phyloP scores from a whole-genome alignment of 2,329 filamentous ascomycete genomes.

The Lecanoromycetidae sp. region DNA sequence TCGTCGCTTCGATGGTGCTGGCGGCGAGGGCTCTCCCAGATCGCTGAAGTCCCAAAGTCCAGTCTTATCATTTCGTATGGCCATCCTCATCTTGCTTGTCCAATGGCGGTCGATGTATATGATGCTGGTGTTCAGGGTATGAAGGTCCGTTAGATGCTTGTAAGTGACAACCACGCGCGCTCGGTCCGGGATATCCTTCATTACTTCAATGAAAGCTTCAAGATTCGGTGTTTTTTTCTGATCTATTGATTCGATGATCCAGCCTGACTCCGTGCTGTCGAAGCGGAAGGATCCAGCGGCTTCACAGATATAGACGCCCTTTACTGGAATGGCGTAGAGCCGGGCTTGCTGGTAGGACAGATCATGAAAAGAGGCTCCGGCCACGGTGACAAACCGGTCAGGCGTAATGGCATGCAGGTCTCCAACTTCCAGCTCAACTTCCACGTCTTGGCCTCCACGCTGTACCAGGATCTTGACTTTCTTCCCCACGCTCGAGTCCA shows the following conservation, averaged over 20 bases:
- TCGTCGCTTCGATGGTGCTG: slow-evolving; percentile 56
- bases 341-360: slow-evolving; percentile 97
- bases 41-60: slow-evolving; percentile 93
- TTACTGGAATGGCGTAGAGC: slow-evolving; percentile 80
- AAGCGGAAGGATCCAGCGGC: slow-evolving; percentile 90
- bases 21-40: slow-evolving; percentile 67
- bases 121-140: slow-evolving; percentile 87
- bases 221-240: slow-evolving; percentile 83
- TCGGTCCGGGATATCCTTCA: slow-evolving; percentile 70
- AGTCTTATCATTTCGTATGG: slow-evolving; percentile 75
- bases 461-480: slow-evolving; percentile 74
- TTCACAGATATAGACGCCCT: slow-evolving; percentile 91
- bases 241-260: slow-evolving; percentile 86
- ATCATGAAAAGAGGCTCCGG: slow-evolving; percentile 88
- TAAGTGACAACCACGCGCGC: slow-evolving; percentile 87
- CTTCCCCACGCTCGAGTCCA: slow-evolving; percentile 74
- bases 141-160: slow-evolving; percentile 86
- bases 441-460: slow-evolving; percentile 74
- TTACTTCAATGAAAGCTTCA: slow-evolving; percentile 77
- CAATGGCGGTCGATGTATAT: slow-evolving; percentile 90
- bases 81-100: slow-evolving; percentile 88
- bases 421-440: slow-evolving; percentile 72
- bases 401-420: slow-evolving; percentile 92
- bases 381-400: slow-evolving; percentile 87
- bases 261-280: slow-evolving; percentile 79